These are phyloP conservation scores for Ophiostoma sp. DNA, from an alignment of 2,329 filamentous ascomycete species.

Conservation along the genomic window DNA sequence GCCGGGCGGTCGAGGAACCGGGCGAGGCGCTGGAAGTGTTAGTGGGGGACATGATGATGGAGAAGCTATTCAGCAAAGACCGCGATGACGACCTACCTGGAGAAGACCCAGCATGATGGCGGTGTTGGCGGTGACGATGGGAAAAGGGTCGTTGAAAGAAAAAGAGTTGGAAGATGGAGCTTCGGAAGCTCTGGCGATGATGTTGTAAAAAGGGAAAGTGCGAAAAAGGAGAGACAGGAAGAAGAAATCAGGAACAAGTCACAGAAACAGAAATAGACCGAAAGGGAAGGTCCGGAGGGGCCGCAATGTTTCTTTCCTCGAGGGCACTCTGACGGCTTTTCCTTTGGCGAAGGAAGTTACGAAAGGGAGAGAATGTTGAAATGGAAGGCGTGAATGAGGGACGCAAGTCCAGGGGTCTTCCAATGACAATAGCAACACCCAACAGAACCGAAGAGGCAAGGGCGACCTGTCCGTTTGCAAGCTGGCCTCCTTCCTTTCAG, in stretches of 20 bases:
- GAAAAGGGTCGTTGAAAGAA: not conserved
- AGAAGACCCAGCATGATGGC: slow-evolving; percentile 48
- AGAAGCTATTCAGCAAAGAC: not conserved
- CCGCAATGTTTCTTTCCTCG: not conserved
- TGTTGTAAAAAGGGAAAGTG: not conserved
- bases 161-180: not conserved
- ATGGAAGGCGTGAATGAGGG: not conserved
- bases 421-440: not conserved
- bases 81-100: slow-evolving; percentile 35
- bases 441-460: not conserved
- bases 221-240: not conserved
- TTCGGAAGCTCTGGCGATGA: not conserved
- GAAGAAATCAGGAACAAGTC: not conserved
- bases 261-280: not conserved
- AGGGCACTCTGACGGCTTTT: slow-evolving; percentile 3
- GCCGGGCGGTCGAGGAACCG: slow-evolving; percentile 84
- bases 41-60: not conserved
- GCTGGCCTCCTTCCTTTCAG: slow-evolving; percentile 5
- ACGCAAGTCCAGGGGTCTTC: not conserved
- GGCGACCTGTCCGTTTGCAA: slow-evolving; percentile 21
- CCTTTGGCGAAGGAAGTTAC: not conserved
- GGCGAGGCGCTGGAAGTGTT: slow-evolving; percentile 63
- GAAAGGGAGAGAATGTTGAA: not conserved
- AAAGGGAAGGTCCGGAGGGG: not conserved
- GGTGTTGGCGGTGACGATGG: slow-evolving; percentile 18